Conservation (phyloP, 2,329 filamentous ascomycete species). For the Fusarium fujikuroi region DNA sequence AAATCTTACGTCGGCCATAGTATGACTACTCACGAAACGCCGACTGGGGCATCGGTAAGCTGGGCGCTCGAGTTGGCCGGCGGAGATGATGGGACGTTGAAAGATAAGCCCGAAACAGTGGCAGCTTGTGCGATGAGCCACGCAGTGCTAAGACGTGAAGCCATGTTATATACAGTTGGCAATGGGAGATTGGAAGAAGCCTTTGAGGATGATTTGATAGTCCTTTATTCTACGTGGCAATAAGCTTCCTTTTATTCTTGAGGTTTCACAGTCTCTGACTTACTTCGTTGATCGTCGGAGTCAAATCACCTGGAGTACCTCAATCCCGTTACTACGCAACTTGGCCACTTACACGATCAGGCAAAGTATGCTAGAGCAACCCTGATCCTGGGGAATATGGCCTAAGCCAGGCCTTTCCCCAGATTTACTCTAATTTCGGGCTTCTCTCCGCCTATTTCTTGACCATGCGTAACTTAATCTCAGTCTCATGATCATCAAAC, state of each 20-base stretch:
- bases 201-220: not conserved
- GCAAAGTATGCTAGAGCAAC: not conserved
- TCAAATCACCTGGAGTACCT: not conserved
- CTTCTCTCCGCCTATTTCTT: not conserved
- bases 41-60: not conserved
- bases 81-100: not conserved
- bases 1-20: accelerated
- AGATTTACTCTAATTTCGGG: not conserved
- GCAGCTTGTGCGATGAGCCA: not conserved
- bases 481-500: not conserved
- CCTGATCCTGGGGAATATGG: not conserved
- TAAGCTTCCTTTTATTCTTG: not conserved
- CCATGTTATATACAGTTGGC: not conserved
- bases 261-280: not conserved
- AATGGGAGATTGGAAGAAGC: not conserved
- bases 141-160: not conserved
- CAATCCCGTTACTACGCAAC: not conserved
- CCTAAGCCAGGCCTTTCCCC: not conserved
- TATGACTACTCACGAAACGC: not conserved
- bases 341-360: no score
- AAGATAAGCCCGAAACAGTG: not conserved
- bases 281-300: not conserved
- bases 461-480: not conserved
- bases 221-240: not conserved
- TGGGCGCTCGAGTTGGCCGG: not conserved